Percentiles rank a stretch among this genome's conserved stretches.
phyloP scores from a whole-genome alignment of 305 asterid genomes.

The Petunia hybrid region DNA sequence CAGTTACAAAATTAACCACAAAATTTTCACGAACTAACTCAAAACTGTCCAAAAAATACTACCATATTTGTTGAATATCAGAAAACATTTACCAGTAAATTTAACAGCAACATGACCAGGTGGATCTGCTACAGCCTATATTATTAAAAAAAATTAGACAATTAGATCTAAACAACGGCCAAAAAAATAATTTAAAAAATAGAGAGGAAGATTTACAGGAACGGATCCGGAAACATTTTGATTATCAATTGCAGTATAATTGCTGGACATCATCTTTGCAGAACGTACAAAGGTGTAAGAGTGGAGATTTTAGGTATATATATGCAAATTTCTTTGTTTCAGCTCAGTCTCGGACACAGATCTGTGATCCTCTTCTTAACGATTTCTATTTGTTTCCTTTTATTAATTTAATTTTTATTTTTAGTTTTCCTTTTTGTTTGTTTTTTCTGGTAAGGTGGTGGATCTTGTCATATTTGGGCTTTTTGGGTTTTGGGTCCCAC shows the following conservation, averaged over 20 bases:
- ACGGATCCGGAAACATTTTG: conserved; percentile 93
- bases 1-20: conserved; percentile 34
- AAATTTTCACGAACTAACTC: conserved; percentile 27
- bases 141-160: conserved; percentile 28
- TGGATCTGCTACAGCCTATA: conserved; percentile 78
- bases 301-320: not conserved
- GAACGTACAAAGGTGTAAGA: not conserved
- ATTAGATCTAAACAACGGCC: not conserved
- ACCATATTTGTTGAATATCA: not conserved
- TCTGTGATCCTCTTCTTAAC: conserved; percentile 28
- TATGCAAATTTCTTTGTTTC: conserved; percentile 10
- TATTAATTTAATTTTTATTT: not conserved
- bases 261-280: conserved; percentile 90
- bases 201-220: conserved; percentile 56
- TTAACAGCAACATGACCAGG: conserved; percentile 77
- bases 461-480: conserved; percentile 9
- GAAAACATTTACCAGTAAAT: conserved; percentile 65
- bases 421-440: not conserved
- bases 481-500: conserved; percentile 20
- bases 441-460: not conserved
- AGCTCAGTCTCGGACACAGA: conserved; percentile 27
- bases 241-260: conserved; percentile 78
- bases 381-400: not conserved
- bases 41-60: not conserved
- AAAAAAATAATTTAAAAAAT: conserved; percentile 29